Evolutionary conservation across 331 rosid genomes (phyloP), one percentile per base, ranked within the genome.

Genomic region (Malus hybrid): DNA sequence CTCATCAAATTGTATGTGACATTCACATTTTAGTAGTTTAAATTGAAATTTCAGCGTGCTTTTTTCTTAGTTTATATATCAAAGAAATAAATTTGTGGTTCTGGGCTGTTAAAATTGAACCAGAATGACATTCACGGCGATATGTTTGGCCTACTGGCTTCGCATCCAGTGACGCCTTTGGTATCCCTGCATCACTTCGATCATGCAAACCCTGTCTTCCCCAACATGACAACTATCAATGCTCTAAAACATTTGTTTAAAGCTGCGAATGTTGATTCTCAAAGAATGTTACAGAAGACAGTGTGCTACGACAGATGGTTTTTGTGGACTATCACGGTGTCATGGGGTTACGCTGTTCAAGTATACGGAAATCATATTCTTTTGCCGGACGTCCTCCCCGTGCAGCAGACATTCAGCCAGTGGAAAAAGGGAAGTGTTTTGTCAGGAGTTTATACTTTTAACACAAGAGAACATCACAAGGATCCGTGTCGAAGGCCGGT

Each of bases 331-430:
- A 70, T 94, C 61, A 81, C 89, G 2, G 95, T 94, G 42, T 90
- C 98, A 28, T 91, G 98, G 98, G 98, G 98, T 18, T 94, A 88
- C 15, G 91, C 98, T 19, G 93, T 94, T 81, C 97, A 90, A 65
- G 79, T 94, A 48, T 83, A 83, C 55, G 86, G 83, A 1, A 75
- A 75, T 46, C 89, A 85, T 24, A 39, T 86, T 66, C 63, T 62
- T 70, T 78, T 91, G 73, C 87, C 90, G 1, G 93, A 90, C 28
- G 87, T 77, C 71, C 81, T 87, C 7, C 79, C 74, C 0, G 90
- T 81, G 33, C 90, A 83, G 60, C 84, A 80, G 78, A 94, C 97
- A 66, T 94, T 94, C 83, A 77, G 24, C 72, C 93, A 73, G 63
- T 90, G 98, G 98, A 86, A 42, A 75, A 86, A 64, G 42, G 83